Percentiles rank a stretch among this genome's conserved stretches.
Conservation (phyloP, 2,329 filamentous ascomycete species). For the Aureobasidium pullulans region DNA sequence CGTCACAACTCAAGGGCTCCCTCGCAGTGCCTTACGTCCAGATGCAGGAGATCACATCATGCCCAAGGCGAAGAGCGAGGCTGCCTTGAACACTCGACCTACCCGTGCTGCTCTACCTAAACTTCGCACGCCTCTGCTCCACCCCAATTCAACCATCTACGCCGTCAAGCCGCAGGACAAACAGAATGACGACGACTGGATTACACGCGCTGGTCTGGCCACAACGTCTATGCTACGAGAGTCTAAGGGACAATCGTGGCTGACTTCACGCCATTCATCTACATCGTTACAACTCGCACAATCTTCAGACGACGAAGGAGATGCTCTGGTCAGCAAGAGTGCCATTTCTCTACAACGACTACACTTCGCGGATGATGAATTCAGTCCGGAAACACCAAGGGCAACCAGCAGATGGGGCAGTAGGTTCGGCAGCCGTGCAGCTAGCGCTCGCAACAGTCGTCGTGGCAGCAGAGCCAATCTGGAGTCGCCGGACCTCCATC, state of each 20-base stretch:
- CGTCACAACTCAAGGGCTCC: background rate
- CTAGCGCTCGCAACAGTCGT: constrained; percentile 12
- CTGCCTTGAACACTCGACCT: constrained; percentile 27
- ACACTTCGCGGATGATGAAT: constrained; percentile 25
- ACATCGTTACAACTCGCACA: constrained; percentile 41
- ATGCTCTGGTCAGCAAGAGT: background rate
- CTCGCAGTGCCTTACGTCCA: background rate
- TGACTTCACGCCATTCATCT: constrained; percentile 48
- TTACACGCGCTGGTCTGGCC: constrained; percentile 50
- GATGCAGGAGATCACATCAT: constrained; percentile 21
- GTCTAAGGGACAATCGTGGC: constrained; percentile 56
- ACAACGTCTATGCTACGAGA: constrained; percentile 52
- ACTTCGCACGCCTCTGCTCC: background rate
- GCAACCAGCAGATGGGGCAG: constrained; percentile 15
- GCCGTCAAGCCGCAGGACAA: background rate
- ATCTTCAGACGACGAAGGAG: constrained; percentile 10
- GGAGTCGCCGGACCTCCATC: background rate
- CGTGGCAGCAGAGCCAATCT: constrained; percentile 8
- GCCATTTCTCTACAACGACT: constrained; percentile 18
- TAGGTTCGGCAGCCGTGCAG: constrained; percentile 16
- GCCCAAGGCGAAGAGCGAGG: constrained; percentile 42
- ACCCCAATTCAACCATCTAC: background rate
- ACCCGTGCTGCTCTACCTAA: background rate
- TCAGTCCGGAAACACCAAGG: constrained; percentile 12
- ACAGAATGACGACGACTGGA: constrained; percentile 46